A percentile compares a stretch with the other conserved stretches of the same genome.
Evolutionary conservation across 2,329 filamentous ascomycete species (phyloP).

Genomic region (Colletotrichum orchidophilum): DNA sequence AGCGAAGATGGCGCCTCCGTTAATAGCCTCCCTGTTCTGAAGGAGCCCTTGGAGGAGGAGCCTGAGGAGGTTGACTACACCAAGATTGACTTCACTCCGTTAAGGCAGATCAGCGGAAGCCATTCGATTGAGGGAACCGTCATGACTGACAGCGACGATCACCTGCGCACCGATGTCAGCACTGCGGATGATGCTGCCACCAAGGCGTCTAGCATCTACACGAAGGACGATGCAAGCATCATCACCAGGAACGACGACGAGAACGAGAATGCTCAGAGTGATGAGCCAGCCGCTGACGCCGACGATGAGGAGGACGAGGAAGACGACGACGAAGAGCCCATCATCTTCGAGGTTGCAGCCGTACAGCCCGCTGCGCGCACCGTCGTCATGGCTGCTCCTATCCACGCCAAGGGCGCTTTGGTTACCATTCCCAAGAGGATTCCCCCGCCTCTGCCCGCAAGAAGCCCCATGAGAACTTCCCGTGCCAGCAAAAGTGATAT

Average conservation of each 20-base stretch:
- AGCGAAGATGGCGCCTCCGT: slow-evolving; percentile 62
- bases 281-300: slow-evolving; percentile 44
- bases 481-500: slow-evolving; percentile 64
- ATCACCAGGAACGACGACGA: slow-evolving; percentile 10
- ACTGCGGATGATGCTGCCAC: slow-evolving; percentile 39
- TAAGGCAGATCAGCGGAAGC: slow-evolving; percentile 56
- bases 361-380: slow-evolving; percentile 64
- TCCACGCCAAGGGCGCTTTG: slow-evolving; percentile 78
- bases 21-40: slow-evolving; percentile 50
- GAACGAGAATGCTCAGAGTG: slow-evolving; percentile 37
- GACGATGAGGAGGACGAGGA: slow-evolving; percentile 59
- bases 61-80: slow-evolving; percentile 69
- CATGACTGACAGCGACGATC: slow-evolving; percentile 33
- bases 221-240: slow-evolving; percentile 32
- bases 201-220: slow-evolving; percentile 40
- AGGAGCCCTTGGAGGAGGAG: slow-evolving; percentile 53
- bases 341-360: slow-evolving; percentile 75
- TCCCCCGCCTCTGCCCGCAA: slow-evolving; percentile 79
- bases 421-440: slow-evolving; percentile 86
- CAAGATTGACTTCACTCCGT: slow-evolving; percentile 62
- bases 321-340: slow-evolving; percentile 67
- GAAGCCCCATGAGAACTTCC: slow-evolving; percentile 75
- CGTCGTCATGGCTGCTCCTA: slow-evolving; percentile 69
- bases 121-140: slow-evolving; percentile 45
- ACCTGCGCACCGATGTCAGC: slow-evolving; percentile 37